Evolutionary conservation across 164 flowering plant genomes (phyloP).

Genomic region (Vitis vinifera): DNA sequence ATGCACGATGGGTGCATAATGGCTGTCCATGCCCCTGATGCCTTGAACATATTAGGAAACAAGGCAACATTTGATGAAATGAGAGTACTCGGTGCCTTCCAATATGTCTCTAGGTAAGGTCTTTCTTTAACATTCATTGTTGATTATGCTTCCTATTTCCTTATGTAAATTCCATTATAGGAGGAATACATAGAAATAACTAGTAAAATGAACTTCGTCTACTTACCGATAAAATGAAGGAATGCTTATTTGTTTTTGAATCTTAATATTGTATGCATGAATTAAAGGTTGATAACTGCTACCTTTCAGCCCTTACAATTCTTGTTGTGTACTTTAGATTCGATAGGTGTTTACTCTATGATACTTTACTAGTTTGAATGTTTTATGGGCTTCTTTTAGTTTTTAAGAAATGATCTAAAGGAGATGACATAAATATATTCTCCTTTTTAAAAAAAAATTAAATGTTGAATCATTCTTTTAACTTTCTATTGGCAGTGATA

Average conservation of each 20-base stretch:
- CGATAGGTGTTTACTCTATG: neutral
- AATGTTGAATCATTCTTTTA: slow-evolving; percentile 11
- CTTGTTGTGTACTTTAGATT: neutral
- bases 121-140: neutral
- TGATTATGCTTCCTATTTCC: no score
- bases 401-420: neutral
- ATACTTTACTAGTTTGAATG: neutral
- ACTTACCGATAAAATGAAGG: no score
- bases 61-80: slow-evolving; percentile 72
- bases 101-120: slow-evolving; percentile 73
- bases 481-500: slow-evolving; percentile 64
- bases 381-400: neutral
- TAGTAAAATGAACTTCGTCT: no score
- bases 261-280: no score
- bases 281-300: neutral
- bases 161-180: no score
- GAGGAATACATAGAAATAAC: no score
- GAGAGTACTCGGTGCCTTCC: slow-evolving; percentile 87
- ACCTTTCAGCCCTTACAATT: neutral
- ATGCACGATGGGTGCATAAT: slow-evolving; percentile 56
- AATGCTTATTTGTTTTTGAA: no score
- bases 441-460: neutral
- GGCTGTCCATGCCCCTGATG: slow-evolving; percentile 84
- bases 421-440: neutral
- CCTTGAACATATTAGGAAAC: slow-evolving; percentile 57